Evolutionary conservation across 352 stramenopile genomes (phyloP).

Genomic region (Phytophthora cryptogea): DNA sequence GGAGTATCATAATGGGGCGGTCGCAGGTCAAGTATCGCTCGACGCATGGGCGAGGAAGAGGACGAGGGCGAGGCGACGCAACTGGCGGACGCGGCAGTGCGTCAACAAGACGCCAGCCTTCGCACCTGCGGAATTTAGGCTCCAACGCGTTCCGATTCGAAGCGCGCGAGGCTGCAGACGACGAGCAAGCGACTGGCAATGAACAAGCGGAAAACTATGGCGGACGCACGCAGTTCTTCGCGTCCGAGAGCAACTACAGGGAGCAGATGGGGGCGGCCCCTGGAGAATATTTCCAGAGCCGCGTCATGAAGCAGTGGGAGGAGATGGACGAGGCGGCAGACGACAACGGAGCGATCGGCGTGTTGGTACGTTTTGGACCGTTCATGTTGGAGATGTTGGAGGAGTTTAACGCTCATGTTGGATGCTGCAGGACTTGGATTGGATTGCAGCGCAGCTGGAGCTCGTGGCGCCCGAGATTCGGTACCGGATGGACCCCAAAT

Average conservation of each 20-base stretch:
- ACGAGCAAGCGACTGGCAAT: slow-evolving; percentile 12
- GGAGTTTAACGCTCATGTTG: not conserved
- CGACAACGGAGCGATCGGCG: slow-evolving; percentile 27
- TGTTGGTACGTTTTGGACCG: slow-evolving; percentile 37
- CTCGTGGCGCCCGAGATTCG: slow-evolving; percentile 49
- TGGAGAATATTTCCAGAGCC: slow-evolving; percentile 65
- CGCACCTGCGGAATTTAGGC: slow-evolving; percentile 44
- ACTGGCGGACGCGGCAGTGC: slow-evolving; percentile 11
- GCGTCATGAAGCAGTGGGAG: slow-evolving; percentile 71
- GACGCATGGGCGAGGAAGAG: slow-evolving; percentile 55
- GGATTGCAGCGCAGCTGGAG: slow-evolving; percentile 63
- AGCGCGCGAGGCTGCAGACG: slow-evolving; percentile 31
- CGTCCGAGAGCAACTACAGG: slow-evolving; percentile 58
- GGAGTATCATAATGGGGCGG: slow-evolving; percentile 55
- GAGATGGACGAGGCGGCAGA: slow-evolving; percentile 49
- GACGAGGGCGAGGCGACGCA: slow-evolving; percentile 24
- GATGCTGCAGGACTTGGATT: slow-evolving; percentile 60
- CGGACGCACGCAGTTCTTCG: slow-evolving; percentile 66
- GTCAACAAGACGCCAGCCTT: slow-evolving; percentile 21
- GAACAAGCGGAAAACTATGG: slow-evolving; percentile 7
- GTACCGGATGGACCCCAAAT: slow-evolving; percentile 77
- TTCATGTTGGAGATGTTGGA: not conserved
- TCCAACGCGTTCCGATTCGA: slow-evolving; percentile 81
- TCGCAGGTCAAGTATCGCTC: slow-evolving; percentile 73
- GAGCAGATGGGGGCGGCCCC: slow-evolving; percentile 33